Conservation (phyloP, 176 grass and related monocot species). For the Carex cristatella region DNA sequence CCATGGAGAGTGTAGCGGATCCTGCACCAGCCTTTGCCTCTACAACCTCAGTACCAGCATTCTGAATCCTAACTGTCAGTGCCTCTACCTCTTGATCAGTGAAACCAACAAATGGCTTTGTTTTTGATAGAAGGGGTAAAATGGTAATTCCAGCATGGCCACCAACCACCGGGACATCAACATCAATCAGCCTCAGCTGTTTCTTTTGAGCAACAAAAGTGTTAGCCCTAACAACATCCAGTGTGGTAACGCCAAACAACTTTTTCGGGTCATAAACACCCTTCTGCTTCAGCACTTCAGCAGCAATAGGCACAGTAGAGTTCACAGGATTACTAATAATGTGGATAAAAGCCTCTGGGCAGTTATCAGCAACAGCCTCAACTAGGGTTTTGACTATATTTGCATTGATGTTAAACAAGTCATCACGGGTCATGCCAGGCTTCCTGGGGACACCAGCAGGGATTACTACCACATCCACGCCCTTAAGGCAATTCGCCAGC, state of each 20-base stretch:
- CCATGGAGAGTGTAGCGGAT: constrained; percentile 80
- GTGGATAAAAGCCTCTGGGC: constrained; percentile 64
- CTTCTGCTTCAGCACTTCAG: constrained; percentile 75
- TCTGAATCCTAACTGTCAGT: constrained; percentile 77
- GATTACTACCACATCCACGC: constrained; percentile 70
- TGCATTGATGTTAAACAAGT: constrained; percentile 77
- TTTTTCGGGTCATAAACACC: constrained; percentile 70
- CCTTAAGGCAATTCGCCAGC: constrained; percentile 63
- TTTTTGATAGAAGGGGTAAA: constrained; percentile 58
- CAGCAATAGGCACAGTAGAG: constrained; percentile 73
- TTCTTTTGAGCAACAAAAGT: constrained; percentile 80
- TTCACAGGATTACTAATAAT: constrained; percentile 93
- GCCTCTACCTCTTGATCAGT: constrained; percentile 51
- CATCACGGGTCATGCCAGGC: constrained; percentile 87
- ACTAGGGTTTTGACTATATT: constrained; percentile 70
- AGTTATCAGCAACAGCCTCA: constrained; percentile 72
- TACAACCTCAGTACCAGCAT: constrained; percentile 71
- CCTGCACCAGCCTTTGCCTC: constrained; percentile 80
- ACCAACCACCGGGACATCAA: constrained; percentile 76
- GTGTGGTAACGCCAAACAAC: constrained; percentile 66
- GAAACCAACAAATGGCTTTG: constrained; percentile 55
- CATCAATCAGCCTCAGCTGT: constrained; percentile 60
- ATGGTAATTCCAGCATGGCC: constrained; percentile 85
- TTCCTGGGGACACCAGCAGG: constrained; percentile 76
- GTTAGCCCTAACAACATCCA: constrained; percentile 78